phyloP scores from a whole-genome alignment of 768 basidiomycete genomes.

The Suillus luteus region DNA sequence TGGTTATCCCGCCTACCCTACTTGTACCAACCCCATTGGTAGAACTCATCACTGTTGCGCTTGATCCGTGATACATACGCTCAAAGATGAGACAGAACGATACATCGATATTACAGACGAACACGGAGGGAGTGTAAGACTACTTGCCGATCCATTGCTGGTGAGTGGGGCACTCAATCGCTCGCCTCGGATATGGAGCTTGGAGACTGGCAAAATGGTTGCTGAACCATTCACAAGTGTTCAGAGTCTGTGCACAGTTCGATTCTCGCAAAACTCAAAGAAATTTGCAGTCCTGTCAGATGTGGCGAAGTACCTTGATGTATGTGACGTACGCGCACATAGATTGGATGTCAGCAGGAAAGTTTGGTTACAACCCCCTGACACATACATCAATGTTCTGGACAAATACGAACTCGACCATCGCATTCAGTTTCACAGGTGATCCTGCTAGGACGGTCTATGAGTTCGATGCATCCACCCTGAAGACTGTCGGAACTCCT shows the following conservation, averaged over 20 bases:
- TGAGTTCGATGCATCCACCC: conserved; percentile 5
- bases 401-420: background rate
- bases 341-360: background rate
- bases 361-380: background rate
- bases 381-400: background rate
- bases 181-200: background rate
- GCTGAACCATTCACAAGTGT: background rate
- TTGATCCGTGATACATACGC: background rate
- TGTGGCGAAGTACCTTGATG: background rate
- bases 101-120: background rate
- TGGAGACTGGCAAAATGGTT: background rate
- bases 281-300: background rate
- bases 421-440: background rate
- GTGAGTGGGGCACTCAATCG: background rate
- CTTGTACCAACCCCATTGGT: background rate
- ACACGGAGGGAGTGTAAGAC: background rate
- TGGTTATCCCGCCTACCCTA: background rate
- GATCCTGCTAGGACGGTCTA: background rate
- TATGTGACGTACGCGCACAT: background rate
- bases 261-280: conserved; percentile 2
- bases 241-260: background rate
- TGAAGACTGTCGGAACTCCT: background rate
- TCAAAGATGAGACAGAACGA: background rate
- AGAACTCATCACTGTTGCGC: background rate
- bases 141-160: background rate